Base-by-base conservation (phyloP, 2,329 filamentous ascomycete genomes). In the Harringtonia aguacate region DNA sequence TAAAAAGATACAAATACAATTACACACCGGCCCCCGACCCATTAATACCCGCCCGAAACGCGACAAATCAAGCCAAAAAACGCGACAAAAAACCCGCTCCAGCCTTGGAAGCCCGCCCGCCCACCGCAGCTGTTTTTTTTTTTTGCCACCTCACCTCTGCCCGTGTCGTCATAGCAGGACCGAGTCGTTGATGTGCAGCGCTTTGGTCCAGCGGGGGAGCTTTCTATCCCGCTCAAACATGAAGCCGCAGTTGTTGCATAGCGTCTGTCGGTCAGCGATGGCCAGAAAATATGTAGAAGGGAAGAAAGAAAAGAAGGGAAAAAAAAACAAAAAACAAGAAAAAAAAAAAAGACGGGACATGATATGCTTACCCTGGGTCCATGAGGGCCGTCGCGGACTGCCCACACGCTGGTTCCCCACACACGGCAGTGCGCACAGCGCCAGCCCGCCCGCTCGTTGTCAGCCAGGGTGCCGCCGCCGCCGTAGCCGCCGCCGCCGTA, bases 161-260 rank as follows among this genome's bases (percentile, higher is more conserved):
- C 20, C 34, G 4, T 12, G 17, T 10, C 14, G 18, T 27, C 44
- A 52, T 33, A 52, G 4, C 29, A 52, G 20, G 10, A 51, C 29
- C 2, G 36, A 40, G 44, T 67, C 64, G 37, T 52, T 54, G 14
- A 47, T 37, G 57, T 88, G 86, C 38, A 90, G 68, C 48, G 81
- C 76, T 57, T 79, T 79, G 4, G 79, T 79, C 81, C 82, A 88
- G 24, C 79, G 77, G 9, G 90, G 89, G 1, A 95, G 72, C 51
- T 81, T 81, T 63, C 86, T 83, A 62, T 94, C 86, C 44, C 87
- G 81, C 64, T 95, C 90, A 60, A 85, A 95, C 18, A 90, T 66
- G 53, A 89, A 81, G 45, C 88, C 90, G 60, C 90, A 97, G 60
- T 94, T 95, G 63, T 89, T 85, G 67, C 90, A 97, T 4, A 97